phyloP scores from a whole-genome alignment of 257 asterid genomes.

The Osmanthus fragrans region DNA sequence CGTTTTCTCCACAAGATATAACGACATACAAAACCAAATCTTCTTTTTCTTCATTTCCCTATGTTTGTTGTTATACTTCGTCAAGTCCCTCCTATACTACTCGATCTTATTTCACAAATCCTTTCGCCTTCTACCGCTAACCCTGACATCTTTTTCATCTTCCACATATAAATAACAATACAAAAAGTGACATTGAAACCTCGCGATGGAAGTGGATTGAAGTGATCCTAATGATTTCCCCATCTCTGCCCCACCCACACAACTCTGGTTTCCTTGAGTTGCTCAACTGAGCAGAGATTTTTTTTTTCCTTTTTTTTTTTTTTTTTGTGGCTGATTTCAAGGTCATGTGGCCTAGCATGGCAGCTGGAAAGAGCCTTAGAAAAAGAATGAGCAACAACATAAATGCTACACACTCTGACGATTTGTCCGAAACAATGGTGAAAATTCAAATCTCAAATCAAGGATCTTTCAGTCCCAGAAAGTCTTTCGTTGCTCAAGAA shows the following conservation, averaged over 20 bases:
- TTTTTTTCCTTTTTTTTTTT: background rate
- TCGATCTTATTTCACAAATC: conserved; percentile 16
- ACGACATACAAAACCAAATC: conserved; percentile 22
- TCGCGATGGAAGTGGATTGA: conserved; percentile 19
- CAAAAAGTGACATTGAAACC: conserved; percentile 17
- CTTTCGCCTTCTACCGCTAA: conserved; percentile 6
- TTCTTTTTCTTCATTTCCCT: conserved; percentile 14
- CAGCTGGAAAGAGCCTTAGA: conserved; percentile 22
- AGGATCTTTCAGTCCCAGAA: conserved; percentile 22
- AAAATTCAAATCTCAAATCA: conserved; percentile 29
- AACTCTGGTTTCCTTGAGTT: background rate
- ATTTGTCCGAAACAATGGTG: conserved; percentile 16
- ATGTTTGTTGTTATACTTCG: conserved; percentile 18
- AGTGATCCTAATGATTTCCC: conserved; percentile 12
- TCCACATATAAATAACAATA: conserved; percentile 7
- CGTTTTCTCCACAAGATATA: background rate
- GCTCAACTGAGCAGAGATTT: background rate
- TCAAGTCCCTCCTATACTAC: conserved; percentile 29
- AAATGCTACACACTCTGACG: conserved; percentile 12
- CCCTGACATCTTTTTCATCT: conserved; percentile 15
- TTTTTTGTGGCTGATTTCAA: background rate
- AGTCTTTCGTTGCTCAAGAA: conserved; percentile 24
- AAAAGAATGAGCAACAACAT: conserved; percentile 21
- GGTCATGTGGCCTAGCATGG: conserved; percentile 32
- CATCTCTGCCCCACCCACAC: background rate